Percentiles rank a stretch among this genome's conserved stretches.
Evolutionary conservation across 257 asterid species (phyloP).

Genomic region (Henckelia pumila): DNA sequence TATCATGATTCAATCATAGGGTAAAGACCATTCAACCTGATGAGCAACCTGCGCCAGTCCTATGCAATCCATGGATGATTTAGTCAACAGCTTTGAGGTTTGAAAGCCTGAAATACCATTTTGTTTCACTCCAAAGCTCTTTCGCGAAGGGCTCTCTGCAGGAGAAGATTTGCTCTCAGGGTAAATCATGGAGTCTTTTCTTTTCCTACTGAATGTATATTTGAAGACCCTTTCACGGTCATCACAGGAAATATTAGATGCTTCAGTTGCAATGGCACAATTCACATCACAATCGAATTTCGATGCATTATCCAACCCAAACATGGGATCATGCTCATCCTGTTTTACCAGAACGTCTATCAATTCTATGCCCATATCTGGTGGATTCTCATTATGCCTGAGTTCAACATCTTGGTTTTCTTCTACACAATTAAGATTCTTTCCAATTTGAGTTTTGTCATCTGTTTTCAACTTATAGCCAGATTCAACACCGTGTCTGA

Average conservation of each 20-base stretch:
- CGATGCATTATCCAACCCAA: conserved; percentile 32
- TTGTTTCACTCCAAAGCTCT: conserved; percentile 12
- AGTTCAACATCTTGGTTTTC: conserved; percentile 18
- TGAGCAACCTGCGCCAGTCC: conserved; percentile 41
- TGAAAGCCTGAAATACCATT: conserved; percentile 25
- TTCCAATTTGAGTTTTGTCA: conserved; percentile 24
- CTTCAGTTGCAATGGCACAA: conserved; percentile 24
- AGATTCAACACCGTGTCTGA: conserved; percentile 19
- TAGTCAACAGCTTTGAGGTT: conserved; percentile 12
- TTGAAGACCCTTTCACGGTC: conserved; percentile 23
- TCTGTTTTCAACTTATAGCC: conserved; percentile 26
- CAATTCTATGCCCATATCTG: conserved; percentile 29
- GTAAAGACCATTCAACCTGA: conserved; percentile 30
- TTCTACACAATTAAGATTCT: conserved; percentile 16
- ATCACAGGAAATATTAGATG: conserved; percentile 19
- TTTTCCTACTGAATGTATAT: conserved; percentile 48
- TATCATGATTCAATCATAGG: not conserved
- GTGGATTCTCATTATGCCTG: conserved; percentile 12
- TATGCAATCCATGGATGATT: conserved; percentile 27
- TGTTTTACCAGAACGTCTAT: conserved; percentile 35
- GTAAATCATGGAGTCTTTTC: conserved; percentile 33
- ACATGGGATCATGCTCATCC: conserved; percentile 30
- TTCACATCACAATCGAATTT: conserved; percentile 24
- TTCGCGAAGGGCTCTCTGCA: conserved; percentile 25
- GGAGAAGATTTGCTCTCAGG: conserved; percentile 28